Evolutionary conservation across 73 alveolate genomes (phyloP).

Genomic region (Stentor coeruleus): DNA sequence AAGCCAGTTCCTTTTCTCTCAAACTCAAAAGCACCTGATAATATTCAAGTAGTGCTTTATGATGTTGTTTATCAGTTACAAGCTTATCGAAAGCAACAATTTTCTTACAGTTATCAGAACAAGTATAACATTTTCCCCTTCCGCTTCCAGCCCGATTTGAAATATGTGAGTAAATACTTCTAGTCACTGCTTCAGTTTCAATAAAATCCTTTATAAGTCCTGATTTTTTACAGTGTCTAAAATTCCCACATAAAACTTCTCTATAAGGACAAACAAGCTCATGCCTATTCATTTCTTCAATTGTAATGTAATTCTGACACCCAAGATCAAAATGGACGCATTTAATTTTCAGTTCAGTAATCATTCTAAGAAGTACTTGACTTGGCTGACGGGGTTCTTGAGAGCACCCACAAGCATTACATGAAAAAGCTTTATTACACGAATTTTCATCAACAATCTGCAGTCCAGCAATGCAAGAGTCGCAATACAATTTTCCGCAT

Average conservation of each 20-base stretch:
- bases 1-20: too few species aligned
- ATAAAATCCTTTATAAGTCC: not conserved
- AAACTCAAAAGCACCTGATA: too few species aligned
- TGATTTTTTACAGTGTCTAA: not conserved
- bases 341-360: not conserved
- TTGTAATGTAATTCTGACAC: not conserved
- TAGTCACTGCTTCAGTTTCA: not conserved
- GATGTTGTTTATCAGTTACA: not conserved
- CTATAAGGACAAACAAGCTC: not conserved
- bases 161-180: slow-evolving; percentile 2
- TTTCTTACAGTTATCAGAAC: not conserved
- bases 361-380: not conserved
- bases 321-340: not conserved
- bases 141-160: not conserved
- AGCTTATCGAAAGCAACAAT: not conserved
- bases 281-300: not conserved
- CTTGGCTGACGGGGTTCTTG: not conserved
- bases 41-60: not conserved
- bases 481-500: not conserved
- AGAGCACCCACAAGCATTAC: not conserved
- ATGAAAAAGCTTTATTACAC: too few species aligned
- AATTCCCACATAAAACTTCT: not conserved
- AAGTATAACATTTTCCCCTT: not conserved
- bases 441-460: not conserved
- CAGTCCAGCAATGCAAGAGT: not conserved